phyloP scores from a whole-genome alignment of 805 yeast genomes.

The Candida parachauliodes region DNA sequence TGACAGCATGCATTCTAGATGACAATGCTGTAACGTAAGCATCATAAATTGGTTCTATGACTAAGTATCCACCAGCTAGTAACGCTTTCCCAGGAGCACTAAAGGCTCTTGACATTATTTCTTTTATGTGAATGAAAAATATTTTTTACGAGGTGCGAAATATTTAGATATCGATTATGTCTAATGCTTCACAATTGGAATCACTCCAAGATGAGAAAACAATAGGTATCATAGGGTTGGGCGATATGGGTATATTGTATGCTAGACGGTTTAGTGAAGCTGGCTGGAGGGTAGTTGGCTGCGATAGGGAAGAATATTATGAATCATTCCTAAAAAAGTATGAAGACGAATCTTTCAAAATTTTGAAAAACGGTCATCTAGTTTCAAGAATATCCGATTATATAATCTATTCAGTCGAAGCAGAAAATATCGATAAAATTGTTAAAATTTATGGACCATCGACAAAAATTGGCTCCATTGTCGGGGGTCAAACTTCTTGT shows the following conservation, averaged over 20 bases:
- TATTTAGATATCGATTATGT: too few species aligned
- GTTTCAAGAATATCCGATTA: constrained; percentile 82
- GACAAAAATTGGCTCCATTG: constrained; percentile 81
- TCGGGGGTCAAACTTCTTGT: constrained; percentile 98
- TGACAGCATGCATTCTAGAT: constrained; percentile 80
- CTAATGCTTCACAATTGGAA: not conserved
- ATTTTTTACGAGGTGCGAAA: not conserved
- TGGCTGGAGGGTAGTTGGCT: constrained; percentile 88
- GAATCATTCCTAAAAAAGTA: constrained; percentile 42
- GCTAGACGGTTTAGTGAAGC: constrained; percentile 73
- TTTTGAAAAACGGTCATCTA: constrained; percentile 74
- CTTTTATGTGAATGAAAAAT: not conserved
- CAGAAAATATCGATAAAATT: constrained; percentile 72
- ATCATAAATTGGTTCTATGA: constrained; percentile 68
- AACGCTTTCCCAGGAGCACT: constrained; percentile 97
- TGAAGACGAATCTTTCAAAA: constrained; percentile 43
- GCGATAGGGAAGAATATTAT: constrained; percentile 72
- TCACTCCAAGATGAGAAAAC: constrained; percentile 37
- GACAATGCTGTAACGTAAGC: constrained; percentile 86
- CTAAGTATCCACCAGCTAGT: constrained; percentile 92
- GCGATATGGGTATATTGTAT: constrained; percentile 93
- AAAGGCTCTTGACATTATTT: constrained; percentile 45
- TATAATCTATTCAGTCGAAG: constrained; percentile 89
- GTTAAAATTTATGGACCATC: constrained; percentile 80
- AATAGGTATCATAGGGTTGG: constrained; percentile 91